phyloP scores from a whole-genome alignment of 805 yeast species.

The Cephaloascus fragrans region DNA sequence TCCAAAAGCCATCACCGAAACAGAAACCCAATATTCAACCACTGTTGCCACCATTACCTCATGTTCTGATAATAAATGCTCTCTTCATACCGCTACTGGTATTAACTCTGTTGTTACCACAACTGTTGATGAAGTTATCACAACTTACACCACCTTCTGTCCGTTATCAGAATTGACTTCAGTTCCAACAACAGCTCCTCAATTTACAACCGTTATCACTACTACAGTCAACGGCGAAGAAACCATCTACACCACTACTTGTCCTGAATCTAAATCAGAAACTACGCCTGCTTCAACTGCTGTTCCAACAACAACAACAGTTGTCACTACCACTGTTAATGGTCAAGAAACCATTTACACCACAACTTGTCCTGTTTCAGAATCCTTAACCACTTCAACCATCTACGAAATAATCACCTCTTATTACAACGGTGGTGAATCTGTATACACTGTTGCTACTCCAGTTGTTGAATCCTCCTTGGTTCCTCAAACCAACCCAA shows the following conservation, averaged over 20 bases:
- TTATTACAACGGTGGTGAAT: too few species aligned
- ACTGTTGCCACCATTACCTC: background rate
- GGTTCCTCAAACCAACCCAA: too few species aligned
- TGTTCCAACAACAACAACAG: background rate
- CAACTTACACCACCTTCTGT: background rate
- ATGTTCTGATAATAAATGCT: background rate
- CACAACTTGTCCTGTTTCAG: constrained; percentile 15
- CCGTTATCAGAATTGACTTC: background rate
- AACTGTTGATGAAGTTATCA: background rate
- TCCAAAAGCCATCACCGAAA: too few species aligned
- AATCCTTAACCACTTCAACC: background rate
- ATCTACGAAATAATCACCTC: too few species aligned
- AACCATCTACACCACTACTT: background rate
- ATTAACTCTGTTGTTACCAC: background rate
- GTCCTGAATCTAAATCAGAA: background rate
- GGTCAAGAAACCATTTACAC: constrained; percentile 17
- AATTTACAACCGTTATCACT: background rate
- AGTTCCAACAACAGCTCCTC: background rate
- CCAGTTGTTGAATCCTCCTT: too few species aligned
- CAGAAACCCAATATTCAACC: too few species aligned
- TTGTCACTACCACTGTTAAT: constrained; percentile 11
- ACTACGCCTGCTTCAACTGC: background rate
- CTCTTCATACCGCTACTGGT: background rate
- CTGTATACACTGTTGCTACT: too few species aligned
- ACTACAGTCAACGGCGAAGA: too few species aligned